A percentile compares a stretch with the other conserved stretches of the same genome.
phyloP scores from a whole-genome alignment of 208 protist genomes.

The Trichomonas vaginalis region DNA sequence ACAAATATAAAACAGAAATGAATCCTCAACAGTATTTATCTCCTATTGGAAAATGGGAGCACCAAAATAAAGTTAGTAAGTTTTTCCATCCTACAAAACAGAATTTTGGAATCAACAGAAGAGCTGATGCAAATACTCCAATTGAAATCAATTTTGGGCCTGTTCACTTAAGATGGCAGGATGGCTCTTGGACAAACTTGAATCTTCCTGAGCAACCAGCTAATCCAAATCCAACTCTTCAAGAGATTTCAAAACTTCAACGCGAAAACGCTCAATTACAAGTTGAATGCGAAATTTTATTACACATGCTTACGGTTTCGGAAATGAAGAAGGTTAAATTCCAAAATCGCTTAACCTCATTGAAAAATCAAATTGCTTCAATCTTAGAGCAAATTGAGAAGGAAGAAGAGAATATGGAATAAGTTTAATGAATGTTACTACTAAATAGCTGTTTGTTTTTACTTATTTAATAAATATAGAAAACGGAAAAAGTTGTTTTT shows the following conservation, averaged over 20 bases:
- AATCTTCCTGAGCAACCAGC: neutral
- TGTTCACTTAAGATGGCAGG: neutral
- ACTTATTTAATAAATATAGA: no score
- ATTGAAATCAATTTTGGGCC: neutral
- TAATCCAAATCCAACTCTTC: neutral
- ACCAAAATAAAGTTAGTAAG: no score
- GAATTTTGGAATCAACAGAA: neutral
- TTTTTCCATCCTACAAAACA: no score
- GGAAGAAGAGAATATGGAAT: no score
- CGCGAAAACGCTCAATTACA: neutral
- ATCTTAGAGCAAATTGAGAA: neutral
- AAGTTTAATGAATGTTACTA: no score
- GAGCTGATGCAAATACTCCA: neutral
- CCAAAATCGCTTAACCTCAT: neutral
- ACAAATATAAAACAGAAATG: no score
- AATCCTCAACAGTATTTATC: no score
- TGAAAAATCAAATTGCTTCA: neutral
- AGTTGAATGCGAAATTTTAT: neutral
- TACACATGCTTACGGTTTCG: neutral
- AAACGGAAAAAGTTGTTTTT: no score
- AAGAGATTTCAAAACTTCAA: neutral
- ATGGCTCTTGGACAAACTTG: neutral
- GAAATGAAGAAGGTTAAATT: neutral
- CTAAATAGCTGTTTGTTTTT: no score
- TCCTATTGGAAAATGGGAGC: no score